Conservation (phyloP, 257 asterid genomes). For the Leonotis leonurus region DNA sequence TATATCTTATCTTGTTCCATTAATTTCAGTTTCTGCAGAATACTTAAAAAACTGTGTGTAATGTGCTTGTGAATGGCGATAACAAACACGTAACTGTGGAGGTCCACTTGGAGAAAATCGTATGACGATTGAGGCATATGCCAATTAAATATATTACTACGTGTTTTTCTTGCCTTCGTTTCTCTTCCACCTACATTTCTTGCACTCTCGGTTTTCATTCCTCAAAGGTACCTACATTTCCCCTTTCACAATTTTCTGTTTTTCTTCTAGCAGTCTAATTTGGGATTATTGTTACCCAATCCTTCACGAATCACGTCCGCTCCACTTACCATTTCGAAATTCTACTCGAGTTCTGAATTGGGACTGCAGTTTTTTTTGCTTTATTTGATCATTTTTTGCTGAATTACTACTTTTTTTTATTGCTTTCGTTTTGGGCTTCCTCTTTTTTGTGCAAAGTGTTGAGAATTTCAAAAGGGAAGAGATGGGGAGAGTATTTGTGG, state of each 20-base stretch:
- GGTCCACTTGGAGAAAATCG: conserved; percentile 29
- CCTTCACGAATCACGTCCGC: conserved; percentile 12
- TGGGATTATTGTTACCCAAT: conserved; percentile 8
- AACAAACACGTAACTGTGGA: conserved; percentile 20
- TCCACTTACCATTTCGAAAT: conserved; percentile 2
- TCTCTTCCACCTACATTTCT: conserved; percentile 12
- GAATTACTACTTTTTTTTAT: neutral
- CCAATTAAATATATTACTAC: conserved; percentile 7
- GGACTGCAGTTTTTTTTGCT: neutral
- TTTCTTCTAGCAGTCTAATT: conserved; percentile 20
- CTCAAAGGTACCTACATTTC: conserved; percentile 18
- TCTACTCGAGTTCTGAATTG: conserved; percentile 11
- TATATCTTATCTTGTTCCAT: neutral
- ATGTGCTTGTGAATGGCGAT: conserved; percentile 11
- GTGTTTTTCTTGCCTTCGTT: neutral
- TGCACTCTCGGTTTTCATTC: conserved; percentile 20
- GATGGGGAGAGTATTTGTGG: conserved; percentile 74
- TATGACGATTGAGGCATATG: conserved; percentile 12
- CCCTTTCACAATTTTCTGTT: neutral
- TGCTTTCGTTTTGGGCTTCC: neutral
- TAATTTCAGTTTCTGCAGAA: neutral
- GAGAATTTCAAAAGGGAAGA: neutral
- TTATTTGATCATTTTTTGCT: conserved; percentile 10
- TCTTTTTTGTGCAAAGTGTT: neutral
- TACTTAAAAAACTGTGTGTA: neutral